phyloP scores from a whole-genome alignment of 805 yeast species.

The Clavispora carvajalis region DNA sequence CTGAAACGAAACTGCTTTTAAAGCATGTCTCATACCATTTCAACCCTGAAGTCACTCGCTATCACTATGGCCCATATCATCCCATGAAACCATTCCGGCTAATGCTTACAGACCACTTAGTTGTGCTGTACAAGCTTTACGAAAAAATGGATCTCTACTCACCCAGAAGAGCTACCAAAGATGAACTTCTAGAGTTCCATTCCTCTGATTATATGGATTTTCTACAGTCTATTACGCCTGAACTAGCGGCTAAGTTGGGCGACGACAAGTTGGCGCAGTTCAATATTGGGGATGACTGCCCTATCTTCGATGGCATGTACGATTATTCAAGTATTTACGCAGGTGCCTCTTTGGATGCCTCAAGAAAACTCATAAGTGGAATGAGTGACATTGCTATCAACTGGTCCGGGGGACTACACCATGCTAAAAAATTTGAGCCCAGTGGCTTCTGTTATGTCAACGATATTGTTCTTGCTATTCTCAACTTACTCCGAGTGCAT shows the following conservation, averaged over 20 bases:
- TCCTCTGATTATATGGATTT: constrained; percentile 82
- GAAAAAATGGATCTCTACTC: constrained; percentile 85
- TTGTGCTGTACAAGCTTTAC: constrained; percentile 76
- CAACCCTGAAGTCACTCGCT: constrained; percentile 73
- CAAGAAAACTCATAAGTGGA: constrained; percentile 77
- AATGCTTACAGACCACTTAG: constrained; percentile 89
- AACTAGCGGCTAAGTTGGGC: constrained; percentile 54
- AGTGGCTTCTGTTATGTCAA: constrained; percentile 93
- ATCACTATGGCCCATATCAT: constrained; percentile 88
- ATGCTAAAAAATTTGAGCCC: constrained; percentile 92
- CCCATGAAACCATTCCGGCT: constrained; percentile 98
- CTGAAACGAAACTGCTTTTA: constrained; percentile 11
- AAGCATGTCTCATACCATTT: constrained; percentile 74
- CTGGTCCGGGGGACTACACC: constrained; percentile 96
- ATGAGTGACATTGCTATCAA: constrained; percentile 92
- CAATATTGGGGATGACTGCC: constrained; percentile 92
- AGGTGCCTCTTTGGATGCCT: constrained; percentile 93
- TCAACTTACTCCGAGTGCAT: constrained; percentile 80
- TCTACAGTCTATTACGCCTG: constrained; percentile 71
- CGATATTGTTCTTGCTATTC: constrained; percentile 85
- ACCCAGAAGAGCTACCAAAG: constrained; percentile 76
- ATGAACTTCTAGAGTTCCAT: constrained; percentile 79
- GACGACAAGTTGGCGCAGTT: constrained; percentile 57
- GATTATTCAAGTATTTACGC: constrained; percentile 85
- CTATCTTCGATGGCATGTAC: constrained; percentile 90